phyloP scores from a whole-genome alignment of 768 basidiomycete genomes.

The Lactarius pseudohatsudake region DNA sequence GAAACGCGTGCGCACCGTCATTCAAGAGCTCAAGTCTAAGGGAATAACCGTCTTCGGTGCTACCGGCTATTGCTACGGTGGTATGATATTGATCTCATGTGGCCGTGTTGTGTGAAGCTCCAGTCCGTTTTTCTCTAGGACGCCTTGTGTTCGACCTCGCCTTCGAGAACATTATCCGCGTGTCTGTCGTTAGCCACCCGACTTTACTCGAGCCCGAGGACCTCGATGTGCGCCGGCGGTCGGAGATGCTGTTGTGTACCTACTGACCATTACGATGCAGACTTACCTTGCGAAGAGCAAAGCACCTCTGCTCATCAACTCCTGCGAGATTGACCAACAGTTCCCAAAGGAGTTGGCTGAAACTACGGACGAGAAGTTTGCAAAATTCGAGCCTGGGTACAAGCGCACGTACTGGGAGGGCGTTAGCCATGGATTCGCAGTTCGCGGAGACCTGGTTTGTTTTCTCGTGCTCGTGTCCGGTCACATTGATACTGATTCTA shows the following conservation, averaged over 20 bases:
- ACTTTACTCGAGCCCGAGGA: conserved; percentile 43
- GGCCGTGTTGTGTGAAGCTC: neutral
- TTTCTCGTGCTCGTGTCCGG: too few species aligned
- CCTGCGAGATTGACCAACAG: too few species aligned
- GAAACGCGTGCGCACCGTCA: conserved; percentile 30
- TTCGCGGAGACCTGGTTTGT: too few species aligned
- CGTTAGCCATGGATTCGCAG: too few species aligned
- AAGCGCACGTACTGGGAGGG: too few species aligned
- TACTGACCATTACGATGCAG: too few species aligned
- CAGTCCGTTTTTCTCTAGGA: neutral
- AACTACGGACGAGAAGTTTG: too few species aligned
- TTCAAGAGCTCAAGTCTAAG: conserved; percentile 34
- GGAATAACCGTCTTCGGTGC: conserved; percentile 36
- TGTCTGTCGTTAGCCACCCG: conserved; percentile 47
- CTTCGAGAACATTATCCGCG: conserved; percentile 41
- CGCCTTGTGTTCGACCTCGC: conserved; percentile 39
- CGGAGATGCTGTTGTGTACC: too few species aligned
- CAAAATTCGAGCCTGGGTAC: too few species aligned
- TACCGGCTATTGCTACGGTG: conserved; percentile 35
- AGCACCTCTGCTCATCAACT: too few species aligned
- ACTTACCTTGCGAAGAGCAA: too few species aligned
- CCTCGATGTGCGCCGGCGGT: conserved; percentile 36
- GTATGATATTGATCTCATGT: conserved; percentile 9
- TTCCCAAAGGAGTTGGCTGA: too few species aligned
- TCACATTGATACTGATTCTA: conserved; percentile 20